Percentiles rank a stretch among this genome's conserved stretches.
phyloP scores from a whole-genome alignment of 108 stramenopile species.

The Fistulifera solaris region DNA sequence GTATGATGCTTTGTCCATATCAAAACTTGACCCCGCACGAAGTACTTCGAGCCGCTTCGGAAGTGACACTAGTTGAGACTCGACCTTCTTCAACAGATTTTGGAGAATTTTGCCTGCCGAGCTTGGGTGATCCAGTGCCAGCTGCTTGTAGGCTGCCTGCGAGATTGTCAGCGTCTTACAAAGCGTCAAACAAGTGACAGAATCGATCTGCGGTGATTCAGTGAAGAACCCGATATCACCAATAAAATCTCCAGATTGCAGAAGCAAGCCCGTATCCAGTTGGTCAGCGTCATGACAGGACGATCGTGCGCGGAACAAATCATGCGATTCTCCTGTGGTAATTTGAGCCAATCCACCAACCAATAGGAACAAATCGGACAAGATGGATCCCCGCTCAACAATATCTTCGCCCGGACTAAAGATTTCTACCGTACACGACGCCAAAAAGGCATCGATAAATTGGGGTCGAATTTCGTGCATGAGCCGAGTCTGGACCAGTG shows the following conservation, averaged over 20 bases:
- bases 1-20: background rate
- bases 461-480: slow-evolving; percentile 37
- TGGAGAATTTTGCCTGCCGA: slow-evolving; percentile 32
- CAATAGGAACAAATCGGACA: slow-evolving; percentile 38
- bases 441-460: slow-evolving; percentile 48
- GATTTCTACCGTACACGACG: slow-evolving; percentile 39
- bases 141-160: slow-evolving; percentile 26
- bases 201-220: slow-evolving; percentile 36
- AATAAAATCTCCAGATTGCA: slow-evolving; percentile 24
- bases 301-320: background rate
- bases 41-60: slow-evolving; percentile 22
- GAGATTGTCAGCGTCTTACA: slow-evolving; percentile 48
- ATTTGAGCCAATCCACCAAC: slow-evolving; percentile 39
- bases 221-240: slow-evolving; percentile 45
- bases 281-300: background rate
- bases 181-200: slow-evolving; percentile 28
- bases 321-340: background rate
- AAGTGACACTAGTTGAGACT: slow-evolving; percentile 9
- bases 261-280: background rate
- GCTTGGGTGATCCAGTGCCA: slow-evolving; percentile 38
- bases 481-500: slow-evolving; percentile 23
- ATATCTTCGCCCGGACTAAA: slow-evolving; percentile 48
- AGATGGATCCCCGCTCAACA: slow-evolving; percentile 28
- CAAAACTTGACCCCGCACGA: slow-evolving; percentile 30
- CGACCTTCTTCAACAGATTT: slow-evolving; percentile 37